Conservation (phyloP, 495 filamentous ascomycete species). For the Xanthoparmelia taractica region DNA sequence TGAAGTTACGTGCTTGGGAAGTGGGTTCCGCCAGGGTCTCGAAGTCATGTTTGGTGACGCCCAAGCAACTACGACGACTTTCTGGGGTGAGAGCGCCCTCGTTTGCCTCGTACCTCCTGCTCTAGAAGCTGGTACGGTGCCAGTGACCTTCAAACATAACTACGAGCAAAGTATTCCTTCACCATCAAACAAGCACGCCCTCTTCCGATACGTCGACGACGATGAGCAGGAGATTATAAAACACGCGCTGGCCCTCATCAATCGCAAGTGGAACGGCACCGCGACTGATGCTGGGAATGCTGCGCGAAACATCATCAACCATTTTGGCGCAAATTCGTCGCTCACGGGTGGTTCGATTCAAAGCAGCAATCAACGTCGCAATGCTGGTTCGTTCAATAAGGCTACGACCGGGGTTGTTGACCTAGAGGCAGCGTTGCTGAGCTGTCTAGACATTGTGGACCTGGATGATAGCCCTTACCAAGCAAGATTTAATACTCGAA, state of each 20-base stretch:
- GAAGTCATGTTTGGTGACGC: slow-evolving; percentile 81
- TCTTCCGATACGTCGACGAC: slow-evolving; percentile 75
- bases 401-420: slow-evolving; percentile 39
- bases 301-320: slow-evolving; percentile 46
- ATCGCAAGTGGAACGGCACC: slow-evolving; percentile 48
- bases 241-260: slow-evolving; percentile 49
- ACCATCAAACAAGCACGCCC: slow-evolving; percentile 47
- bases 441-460: slow-evolving; percentile 68
- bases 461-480: slow-evolving; percentile 62
- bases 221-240: slow-evolving; percentile 64
- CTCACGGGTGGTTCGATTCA: slow-evolving; percentile 23
- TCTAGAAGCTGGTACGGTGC: slow-evolving; percentile 57
- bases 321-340: slow-evolving; percentile 22
- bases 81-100: slow-evolving; percentile 73
- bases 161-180: slow-evolving; percentile 43
- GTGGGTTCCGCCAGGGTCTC: slow-evolving; percentile 68
- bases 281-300: slow-evolving; percentile 44
- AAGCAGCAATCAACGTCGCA: slow-evolving; percentile 19
- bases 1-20: slow-evolving; percentile 76
- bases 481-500: slow-evolving; percentile 55
- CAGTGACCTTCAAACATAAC: slow-evolving; percentile 63
- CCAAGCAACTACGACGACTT: slow-evolving; percentile 70
- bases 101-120: slow-evolving; percentile 78
- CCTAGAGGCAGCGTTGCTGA: slow-evolving; percentile 65
- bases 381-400: slow-evolving; percentile 32